These are phyloP conservation scores for Fusarium hainanense DNA, from an alignment of 2,329 filamentous ascomycete species.

Conservation along the genomic window DNA sequence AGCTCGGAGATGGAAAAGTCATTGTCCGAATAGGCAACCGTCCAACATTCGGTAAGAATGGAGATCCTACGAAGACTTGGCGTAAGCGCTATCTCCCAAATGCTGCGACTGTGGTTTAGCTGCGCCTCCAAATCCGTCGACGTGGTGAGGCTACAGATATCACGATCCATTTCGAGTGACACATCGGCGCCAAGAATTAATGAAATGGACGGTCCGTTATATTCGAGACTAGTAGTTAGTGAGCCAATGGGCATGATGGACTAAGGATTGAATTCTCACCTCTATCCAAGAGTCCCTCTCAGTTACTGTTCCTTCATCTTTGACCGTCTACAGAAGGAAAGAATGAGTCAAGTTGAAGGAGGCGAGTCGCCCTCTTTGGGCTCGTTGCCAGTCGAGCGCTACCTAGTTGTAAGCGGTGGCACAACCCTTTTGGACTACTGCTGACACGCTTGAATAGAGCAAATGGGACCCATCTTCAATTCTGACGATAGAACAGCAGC, in stretches of 20 bases:
- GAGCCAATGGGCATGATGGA: no score
- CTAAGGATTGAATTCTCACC: not conserved
- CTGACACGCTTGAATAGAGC: not conserved
- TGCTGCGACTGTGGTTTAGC: no score
- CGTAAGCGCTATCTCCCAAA: not conserved
- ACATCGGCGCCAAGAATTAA: not conserved
- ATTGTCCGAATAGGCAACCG: not conserved
- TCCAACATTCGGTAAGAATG: not conserved
- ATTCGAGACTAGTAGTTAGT: no score
- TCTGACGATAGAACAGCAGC: not conserved
- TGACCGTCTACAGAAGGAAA: rapidly evolving
- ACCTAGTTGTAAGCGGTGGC: not conserved
- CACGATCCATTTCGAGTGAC: no score
- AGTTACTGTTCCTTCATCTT: not conserved
- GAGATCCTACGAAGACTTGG: not conserved
- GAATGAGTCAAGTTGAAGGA: not conserved
- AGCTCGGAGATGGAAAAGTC: not conserved
- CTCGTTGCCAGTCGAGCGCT: not conserved
- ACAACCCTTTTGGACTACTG: no score
- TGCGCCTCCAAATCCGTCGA: not conserved
- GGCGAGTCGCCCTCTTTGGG: not conserved
- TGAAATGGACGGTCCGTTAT: no score
- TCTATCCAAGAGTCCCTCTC: not conserved
- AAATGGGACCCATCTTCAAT: not conserved
- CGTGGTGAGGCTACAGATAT: not conserved